Percentiles rank a stretch among this genome's conserved stretches.
Conservation (phyloP, 2,329 filamentous ascomycete genomes). For the Penicillium sp. region DNA sequence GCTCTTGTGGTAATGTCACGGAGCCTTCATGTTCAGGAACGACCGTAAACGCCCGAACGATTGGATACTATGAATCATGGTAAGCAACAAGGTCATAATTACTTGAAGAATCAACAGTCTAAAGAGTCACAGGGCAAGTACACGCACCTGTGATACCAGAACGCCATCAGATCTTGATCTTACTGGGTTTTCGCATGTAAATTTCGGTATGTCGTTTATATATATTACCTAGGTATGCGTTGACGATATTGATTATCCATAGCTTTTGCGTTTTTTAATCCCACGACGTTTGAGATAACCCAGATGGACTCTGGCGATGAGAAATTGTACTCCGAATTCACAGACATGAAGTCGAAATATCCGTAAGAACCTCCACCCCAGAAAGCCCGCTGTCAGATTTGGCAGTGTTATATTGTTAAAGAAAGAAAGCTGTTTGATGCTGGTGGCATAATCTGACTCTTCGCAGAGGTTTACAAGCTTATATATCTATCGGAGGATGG, state of each 20-base stretch:
- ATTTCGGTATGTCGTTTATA: background rate
- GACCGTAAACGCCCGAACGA: background rate
- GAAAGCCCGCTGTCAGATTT: no score
- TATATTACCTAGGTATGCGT: no score
- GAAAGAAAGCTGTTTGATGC: no score
- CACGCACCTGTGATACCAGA: constrained; percentile 18
- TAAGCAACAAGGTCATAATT: background rate
- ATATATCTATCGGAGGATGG: constrained; percentile 43
- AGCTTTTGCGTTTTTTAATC: constrained; percentile 11
- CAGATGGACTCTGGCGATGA: constrained; percentile 14
- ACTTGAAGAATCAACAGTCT: no score
- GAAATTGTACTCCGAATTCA: constrained; percentile 14
- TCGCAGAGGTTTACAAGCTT: constrained; percentile 24
- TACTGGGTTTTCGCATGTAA: constrained; percentile 5
- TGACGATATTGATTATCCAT: no score
- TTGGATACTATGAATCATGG: background rate
- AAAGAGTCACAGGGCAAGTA: background rate
- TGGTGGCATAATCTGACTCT: no score
- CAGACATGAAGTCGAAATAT: constrained; percentile 25
- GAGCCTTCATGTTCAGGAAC: background rate
- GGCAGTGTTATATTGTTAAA: no score
- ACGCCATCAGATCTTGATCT: constrained; percentile 10
- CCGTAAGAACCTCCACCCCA: background rate
- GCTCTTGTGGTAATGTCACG: background rate
- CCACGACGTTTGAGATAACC: background rate